Percentiles rank a stretch among this genome's conserved stretches.
These are phyloP conservation scores for Volvox carteri DNA, from an alignment of 163 green algal genomes.

Conservation along the genomic window DNA sequence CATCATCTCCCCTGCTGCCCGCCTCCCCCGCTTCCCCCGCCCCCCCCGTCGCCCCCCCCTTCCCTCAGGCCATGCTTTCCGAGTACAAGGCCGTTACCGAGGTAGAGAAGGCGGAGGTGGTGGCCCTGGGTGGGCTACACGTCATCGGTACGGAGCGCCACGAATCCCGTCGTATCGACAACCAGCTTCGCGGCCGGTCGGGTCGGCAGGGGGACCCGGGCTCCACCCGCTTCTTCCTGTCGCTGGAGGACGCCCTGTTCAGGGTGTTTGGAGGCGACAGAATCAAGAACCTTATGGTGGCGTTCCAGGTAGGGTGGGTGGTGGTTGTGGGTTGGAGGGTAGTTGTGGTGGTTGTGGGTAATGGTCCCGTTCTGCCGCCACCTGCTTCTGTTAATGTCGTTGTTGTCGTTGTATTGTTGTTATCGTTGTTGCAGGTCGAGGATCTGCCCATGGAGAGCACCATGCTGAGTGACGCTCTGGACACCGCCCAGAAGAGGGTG, in stretches of 20 bases:
- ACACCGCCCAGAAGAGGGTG: constrained; percentile 96
- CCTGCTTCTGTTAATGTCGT: too few relatives aligned
- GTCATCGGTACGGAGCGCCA: constrained; percentile 98
- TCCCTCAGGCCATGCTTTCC: constrained; percentile 59
- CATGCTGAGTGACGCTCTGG: constrained; percentile 95
- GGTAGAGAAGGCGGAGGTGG: constrained; percentile 86
- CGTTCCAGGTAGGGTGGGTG: constrained; percentile 69
- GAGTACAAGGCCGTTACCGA: constrained; percentile 91
- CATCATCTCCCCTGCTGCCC: too few relatives aligned
- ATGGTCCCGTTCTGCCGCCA: too few relatives aligned
- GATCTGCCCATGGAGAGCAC: constrained; percentile 97
- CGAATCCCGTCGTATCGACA: constrained; percentile 97
- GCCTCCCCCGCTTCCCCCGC: neutral
- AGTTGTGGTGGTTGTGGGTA: too few relatives aligned
- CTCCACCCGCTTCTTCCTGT: constrained; percentile 95
- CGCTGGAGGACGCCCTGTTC: constrained; percentile 97
- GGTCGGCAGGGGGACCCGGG: constrained; percentile 95
- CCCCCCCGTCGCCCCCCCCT: neutral
- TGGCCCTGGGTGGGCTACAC: constrained; percentile 93
- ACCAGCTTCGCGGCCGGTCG: constrained; percentile 92
- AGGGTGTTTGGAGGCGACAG: constrained; percentile 90
- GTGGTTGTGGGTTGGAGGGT: neutral
- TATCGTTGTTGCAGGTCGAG: constrained; percentile 89
- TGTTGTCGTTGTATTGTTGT: too few relatives aligned
- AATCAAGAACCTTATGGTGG: constrained; percentile 92